Base-by-base conservation (phyloP, 1,284 basidiomycete genomes). In the Schizopora paradoxa region DNA sequence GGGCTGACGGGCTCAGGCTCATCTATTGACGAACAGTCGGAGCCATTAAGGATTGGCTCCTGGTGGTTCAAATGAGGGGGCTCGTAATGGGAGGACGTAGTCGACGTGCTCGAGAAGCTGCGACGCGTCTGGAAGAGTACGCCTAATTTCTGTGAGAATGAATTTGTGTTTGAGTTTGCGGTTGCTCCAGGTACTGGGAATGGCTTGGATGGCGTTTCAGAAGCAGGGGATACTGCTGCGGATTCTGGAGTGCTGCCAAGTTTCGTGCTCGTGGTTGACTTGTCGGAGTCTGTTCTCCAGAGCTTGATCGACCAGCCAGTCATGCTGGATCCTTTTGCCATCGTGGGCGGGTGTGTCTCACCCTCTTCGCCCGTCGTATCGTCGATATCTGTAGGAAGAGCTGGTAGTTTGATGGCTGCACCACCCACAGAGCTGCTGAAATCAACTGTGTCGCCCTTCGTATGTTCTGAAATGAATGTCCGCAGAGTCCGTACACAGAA, bases 391-490 rank as follows among this genome's bases (percentile, higher is more conserved):
- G 72, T 73, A 5, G 81, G 80, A 10, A 77, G 64, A 2, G 76
- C 79, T 4, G 81, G 79, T 7, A 82, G 64, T 48, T 73, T 71
- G 33, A 72, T 56, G 5, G 56, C 56, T 7, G 61, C 51, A 7
- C 56, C 54, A 26, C 54, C 54, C 4, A 53, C 44, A 29, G 62
- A 58, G 21, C 66, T 67, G 21, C 37, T 39, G 48, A 54, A 41
- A 2, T 51, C 32, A 13, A 55, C 45, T n/a, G 58, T 49, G 38
- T 62, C 59, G 3, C 76, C 77, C 31, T 86, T 69, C 43, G 77
- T 78, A 58, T 84, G 77, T 54, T 87, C 81, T 18, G 82, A 79
- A 55, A 96, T 92, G 60, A 91, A 96, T 45, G 84, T 85, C 29
- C 91, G 74, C 27, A 96, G 67, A 0, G 86, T 87, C 45, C 77